Evolutionary conservation across 2,329 filamentous ascomycete species (phyloP).

Genomic region (Epichloe baconii): DNA sequence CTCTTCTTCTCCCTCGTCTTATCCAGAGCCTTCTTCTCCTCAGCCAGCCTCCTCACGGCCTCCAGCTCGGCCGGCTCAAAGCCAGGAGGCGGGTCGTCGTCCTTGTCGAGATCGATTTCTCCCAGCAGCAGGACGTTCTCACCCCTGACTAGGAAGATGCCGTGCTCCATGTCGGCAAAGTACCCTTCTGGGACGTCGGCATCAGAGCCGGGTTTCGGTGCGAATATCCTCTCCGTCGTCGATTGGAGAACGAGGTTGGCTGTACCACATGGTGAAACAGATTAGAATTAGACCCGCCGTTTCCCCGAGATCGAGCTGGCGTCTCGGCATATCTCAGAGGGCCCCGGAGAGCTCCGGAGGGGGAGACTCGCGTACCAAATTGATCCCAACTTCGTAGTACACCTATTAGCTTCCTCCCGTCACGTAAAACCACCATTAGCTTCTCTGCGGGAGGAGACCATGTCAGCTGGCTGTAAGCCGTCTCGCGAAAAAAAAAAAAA

Average conservation of each 20-base stretch:
- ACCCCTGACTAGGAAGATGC: constrained; percentile 82
- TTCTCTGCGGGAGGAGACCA: constrained; percentile 55
- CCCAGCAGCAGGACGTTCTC: constrained; percentile 95
- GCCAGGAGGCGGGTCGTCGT: constrained; percentile 72
- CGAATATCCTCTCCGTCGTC: constrained; percentile 80
- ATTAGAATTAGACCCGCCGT: no score
- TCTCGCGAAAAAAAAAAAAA: neutral
- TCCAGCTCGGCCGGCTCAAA: constrained; percentile 54
- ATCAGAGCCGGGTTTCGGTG: constrained; percentile 31
- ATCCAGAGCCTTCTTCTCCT: constrained; percentile 54
- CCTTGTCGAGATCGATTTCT: constrained; percentile 92
- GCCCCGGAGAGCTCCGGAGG: no score
- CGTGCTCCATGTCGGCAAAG: constrained; percentile 75
- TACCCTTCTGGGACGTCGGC: constrained; percentile 30
- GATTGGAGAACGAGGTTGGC: constrained; percentile 92
- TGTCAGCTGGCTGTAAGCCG: constrained; percentile 13
- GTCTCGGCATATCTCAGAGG: no score
- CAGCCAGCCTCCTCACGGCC: constrained; percentile 59
- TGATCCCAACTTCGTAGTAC: constrained; percentile 95
- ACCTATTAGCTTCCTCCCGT: constrained; percentile 87
- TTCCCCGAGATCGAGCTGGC: no score
- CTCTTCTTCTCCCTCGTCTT: constrained; percentile 62
- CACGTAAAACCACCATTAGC: constrained; percentile 78
- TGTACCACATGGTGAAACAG: constrained; percentile 21
- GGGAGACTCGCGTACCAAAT: constrained; percentile 49